Base-by-base conservation (phyloP, 495 filamentous ascomycete species). In the Lophium mytilinum region DNA sequence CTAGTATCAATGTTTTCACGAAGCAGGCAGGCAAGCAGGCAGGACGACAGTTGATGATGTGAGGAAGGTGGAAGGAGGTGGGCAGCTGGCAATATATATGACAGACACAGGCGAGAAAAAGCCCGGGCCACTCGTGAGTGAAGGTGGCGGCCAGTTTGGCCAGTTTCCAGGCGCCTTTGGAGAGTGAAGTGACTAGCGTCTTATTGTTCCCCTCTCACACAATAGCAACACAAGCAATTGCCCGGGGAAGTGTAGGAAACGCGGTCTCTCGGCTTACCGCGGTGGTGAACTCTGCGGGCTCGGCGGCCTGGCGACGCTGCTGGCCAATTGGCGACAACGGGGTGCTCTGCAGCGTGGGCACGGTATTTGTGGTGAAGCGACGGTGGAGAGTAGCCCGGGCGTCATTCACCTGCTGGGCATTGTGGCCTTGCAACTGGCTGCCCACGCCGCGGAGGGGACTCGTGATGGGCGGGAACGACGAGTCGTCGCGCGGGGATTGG, bases 321-420 rank as follows among this genome's bases (percentile, higher is more conserved):
- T 84, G 78, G 45, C 79, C 83, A 69, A 94, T 78, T 56, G 87
- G 83, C 49, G 80, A 85, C 76, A 92, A 58, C 42, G 65, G 55
- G 0, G 66, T 62, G 24, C 24, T 30, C 37, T 50, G 55, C 33
- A 65, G 47, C 64, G 86, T 88, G 60, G 89, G 86, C 71, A 94
- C 76, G 73, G 87, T 87, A 66, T 89, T 88, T 54, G 90, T 93
- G 54, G 93, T 98, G 76, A 96, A 96, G 58, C 93, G 86, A 70
- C 93, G 86, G 71, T 90, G 88, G 61, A 95, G 75, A 60, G 83
- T 84, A 41, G 79, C 78, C 70, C 90, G 80, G 51, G 79, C 77
- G 61, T 89, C 86, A 61, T 78, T 80, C 24, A 30, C 24, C n/a
- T 55, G 55, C 34, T 57, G 30, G 6, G 57, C 35, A 18, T 51